Evolutionary conservation across 2,329 filamentous ascomycete genomes (phyloP).

Genomic region (Claviceps pusilla): DNA sequence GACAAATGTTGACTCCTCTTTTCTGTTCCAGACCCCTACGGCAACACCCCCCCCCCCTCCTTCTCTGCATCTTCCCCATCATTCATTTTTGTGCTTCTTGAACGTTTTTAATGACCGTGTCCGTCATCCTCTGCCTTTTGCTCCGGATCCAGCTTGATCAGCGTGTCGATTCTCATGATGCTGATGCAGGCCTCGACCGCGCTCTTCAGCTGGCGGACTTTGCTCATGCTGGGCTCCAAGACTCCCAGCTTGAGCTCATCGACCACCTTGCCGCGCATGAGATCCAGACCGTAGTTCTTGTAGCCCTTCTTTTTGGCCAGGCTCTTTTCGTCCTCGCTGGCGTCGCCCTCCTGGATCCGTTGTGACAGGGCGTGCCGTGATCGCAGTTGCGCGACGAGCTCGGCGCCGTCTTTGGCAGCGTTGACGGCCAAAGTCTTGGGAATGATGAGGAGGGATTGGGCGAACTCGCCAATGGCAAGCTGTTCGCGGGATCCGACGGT

Average conservation of each 20-base stretch:
- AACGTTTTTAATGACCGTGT: constrained; percentile 52
- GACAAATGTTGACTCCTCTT: not conserved
- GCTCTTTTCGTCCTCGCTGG: constrained; percentile 72
- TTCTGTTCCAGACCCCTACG: not conserved
- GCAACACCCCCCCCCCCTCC: not conserved
- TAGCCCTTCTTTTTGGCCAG: constrained; percentile 91
- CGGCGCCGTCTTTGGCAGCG: constrained; percentile 88
- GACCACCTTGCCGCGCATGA: constrained; percentile 75
- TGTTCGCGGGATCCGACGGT: constrained; percentile 95
- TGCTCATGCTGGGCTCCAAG: constrained; percentile 93
- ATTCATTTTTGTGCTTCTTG: not conserved
- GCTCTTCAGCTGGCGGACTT: constrained; percentile 94
- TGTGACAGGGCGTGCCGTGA: constrained; percentile 89
- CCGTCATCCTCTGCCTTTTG: constrained; percentile 57
- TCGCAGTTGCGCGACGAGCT: constrained; percentile 88
- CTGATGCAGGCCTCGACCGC: constrained; percentile 96
- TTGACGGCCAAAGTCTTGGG: constrained; percentile 96
- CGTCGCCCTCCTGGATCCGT: constrained; percentile 74
- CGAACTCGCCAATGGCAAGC: constrained; percentile 94
- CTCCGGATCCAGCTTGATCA: constrained; percentile 96
- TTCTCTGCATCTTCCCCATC: not conserved
- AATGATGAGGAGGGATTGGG: constrained; percentile 81
- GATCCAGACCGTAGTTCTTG: constrained; percentile 94
- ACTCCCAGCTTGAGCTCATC: constrained; percentile 92
- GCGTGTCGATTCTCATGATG: constrained; percentile 97